Evolutionary conservation across 495 filamentous ascomycete genomes (phyloP).

Genomic region (Jackrogersella multiformis): DNA sequence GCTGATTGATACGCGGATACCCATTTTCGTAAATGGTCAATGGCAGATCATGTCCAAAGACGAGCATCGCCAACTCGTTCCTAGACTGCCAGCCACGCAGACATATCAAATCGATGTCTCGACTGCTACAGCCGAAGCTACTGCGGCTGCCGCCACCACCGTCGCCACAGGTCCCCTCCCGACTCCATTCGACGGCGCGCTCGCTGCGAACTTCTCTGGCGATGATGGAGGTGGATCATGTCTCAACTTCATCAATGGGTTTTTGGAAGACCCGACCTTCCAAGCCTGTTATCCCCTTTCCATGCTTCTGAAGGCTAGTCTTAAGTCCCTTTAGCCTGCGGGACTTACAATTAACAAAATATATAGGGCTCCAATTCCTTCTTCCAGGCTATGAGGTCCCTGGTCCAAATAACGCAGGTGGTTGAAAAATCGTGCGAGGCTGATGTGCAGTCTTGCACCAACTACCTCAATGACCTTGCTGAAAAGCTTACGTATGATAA

Average conservation of each 20-base stretch:
- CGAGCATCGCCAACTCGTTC: slow-evolving; percentile 40
- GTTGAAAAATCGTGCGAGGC: slow-evolving; percentile 77
- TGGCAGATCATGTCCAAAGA: slow-evolving; percentile 54
- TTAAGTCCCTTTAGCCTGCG: neutral
- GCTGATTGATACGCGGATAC: slow-evolving; percentile 50
- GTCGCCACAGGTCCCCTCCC: slow-evolving; percentile 62
- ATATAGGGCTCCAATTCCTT: slow-evolving; percentile 65
- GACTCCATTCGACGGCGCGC: slow-evolving; percentile 73
- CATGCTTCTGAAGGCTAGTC: slow-evolving; percentile 70
- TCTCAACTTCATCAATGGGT: slow-evolving; percentile 71
- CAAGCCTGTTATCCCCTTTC: slow-evolving; percentile 77
- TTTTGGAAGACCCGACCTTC: slow-evolving; percentile 71
- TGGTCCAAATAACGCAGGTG: slow-evolving; percentile 70
- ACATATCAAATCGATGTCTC: slow-evolving; percentile 50
- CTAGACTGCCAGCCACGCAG: slow-evolving; percentile 35
- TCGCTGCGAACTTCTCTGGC: slow-evolving; percentile 70
- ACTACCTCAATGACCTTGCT: slow-evolving; percentile 68
- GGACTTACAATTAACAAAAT: slow-evolving; percentile 49
- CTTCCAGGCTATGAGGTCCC: slow-evolving; percentile 74
- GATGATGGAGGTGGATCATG: slow-evolving; percentile 59
- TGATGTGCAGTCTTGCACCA: slow-evolving; percentile 65
- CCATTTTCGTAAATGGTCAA: slow-evolving; percentile 43
- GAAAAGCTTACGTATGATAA: slow-evolving; percentile 60
- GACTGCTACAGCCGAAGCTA: slow-evolving; percentile 42
- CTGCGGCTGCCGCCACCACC: slow-evolving; percentile 42